phyloP scores from a whole-genome alignment of 129 eudicot genomes.

The Flaveria robusta region DNA sequence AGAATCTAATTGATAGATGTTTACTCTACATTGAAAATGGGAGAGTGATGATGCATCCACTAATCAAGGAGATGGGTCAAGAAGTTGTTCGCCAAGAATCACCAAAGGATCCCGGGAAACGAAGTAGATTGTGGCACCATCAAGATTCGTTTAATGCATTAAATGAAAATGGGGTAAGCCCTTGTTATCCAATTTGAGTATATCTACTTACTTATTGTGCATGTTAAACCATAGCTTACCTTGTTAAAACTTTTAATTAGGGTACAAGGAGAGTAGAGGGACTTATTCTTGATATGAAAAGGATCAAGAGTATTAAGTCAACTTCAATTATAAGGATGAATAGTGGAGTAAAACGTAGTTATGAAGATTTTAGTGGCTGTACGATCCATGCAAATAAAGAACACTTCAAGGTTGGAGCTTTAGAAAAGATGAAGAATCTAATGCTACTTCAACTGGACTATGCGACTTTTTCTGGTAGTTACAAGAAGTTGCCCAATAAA shows the following conservation, averaged over 20 bases:
- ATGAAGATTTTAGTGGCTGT: not conserved
- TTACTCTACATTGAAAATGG: slow-evolving; percentile 8
- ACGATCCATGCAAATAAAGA: not conserved
- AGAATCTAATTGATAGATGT: slow-evolving; percentile 33
- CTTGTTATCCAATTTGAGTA: not conserved
- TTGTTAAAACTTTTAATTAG: not conserved
- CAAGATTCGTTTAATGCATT: slow-evolving; percentile 20
- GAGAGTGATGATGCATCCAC: slow-evolving; percentile 35
- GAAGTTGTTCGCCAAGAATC: slow-evolving; percentile 41
- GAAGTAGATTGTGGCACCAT: slow-evolving; percentile 35
- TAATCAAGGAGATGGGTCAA: slow-evolving; percentile 32
- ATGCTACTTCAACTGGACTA: slow-evolving; percentile 10
- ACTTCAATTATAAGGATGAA: not conserved
- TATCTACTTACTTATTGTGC: not conserved
- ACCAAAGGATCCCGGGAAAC: slow-evolving; percentile 29
- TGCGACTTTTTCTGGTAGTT: not conserved
- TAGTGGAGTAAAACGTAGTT: not conserved
- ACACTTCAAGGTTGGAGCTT: not conserved
- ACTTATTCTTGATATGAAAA: not conserved
- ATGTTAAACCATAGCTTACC: not conserved
- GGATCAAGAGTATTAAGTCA: not conserved
- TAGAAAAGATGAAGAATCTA: slow-evolving; percentile 15
- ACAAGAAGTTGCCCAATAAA: slow-evolving; percentile 13
- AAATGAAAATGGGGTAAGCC: slow-evolving; percentile 13
- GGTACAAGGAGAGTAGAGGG: slow-evolving; percentile 11